Evolutionary conservation across 768 basidiomycete species (phyloP).

Genomic region (Boletales sp.): DNA sequence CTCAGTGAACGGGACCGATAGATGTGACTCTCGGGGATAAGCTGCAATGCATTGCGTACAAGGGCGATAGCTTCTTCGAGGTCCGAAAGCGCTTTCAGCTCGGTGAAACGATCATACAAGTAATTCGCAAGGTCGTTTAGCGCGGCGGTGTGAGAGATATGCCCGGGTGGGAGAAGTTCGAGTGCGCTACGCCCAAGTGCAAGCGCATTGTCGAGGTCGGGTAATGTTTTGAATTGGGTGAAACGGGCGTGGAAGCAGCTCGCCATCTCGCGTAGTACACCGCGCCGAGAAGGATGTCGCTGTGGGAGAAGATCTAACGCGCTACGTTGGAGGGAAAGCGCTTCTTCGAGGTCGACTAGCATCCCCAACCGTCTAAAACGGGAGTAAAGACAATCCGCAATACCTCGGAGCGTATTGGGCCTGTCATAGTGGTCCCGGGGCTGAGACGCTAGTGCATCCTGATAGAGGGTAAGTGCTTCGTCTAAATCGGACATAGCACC

Average conservation of each 20-base stretch:
- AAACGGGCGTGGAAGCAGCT: background rate
- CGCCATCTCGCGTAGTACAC: background rate
- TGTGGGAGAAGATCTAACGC: background rate
- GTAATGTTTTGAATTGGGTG: background rate
- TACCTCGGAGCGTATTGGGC: background rate
- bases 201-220: background rate
- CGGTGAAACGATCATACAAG: background rate
- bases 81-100: background rate
- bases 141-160: background rate
- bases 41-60: background rate
- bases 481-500: background rate
- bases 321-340: background rate
- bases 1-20: background rate
- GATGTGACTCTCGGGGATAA: background rate
- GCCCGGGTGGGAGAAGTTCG: background rate
- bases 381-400: background rate
- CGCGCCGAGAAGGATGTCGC: background rate
- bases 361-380: background rate
- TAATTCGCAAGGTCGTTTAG: background rate
- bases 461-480: constrained; percentile 3
- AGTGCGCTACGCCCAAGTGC: background rate
- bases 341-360: background rate
- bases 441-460: background rate
- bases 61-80: background rate
- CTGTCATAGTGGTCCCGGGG: constrained; percentile 7